Conservation (phyloP, 1,139 yeast species). For the Blastobotrys indianensis region DNA sequence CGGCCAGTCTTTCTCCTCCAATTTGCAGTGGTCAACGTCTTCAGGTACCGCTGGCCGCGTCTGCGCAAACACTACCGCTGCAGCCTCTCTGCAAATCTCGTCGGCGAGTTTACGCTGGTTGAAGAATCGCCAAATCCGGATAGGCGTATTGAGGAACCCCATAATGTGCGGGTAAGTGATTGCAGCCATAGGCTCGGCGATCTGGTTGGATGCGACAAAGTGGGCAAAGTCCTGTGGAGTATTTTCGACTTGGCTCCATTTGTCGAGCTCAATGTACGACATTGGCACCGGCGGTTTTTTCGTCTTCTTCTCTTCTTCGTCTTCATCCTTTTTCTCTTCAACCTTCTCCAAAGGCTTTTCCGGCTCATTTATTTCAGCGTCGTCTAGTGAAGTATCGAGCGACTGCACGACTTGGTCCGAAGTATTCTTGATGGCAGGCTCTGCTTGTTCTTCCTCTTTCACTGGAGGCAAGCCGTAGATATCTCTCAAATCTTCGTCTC, state of each 20-base stretch:
- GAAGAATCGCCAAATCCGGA: slow-evolving; percentile 72
- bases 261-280: slow-evolving; percentile 56
- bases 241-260: slow-evolving; percentile 44
- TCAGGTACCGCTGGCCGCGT: slow-evolving; percentile 51
- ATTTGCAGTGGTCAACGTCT: slow-evolving; percentile 50
- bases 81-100: slow-evolving; percentile 50
- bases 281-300: slow-evolving; percentile 47
- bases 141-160: slow-evolving; percentile 75
- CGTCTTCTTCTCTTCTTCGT: slow-evolving; percentile 34
- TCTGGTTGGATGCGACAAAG: slow-evolving; percentile 14
- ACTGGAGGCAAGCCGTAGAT: slow-evolving; percentile 16
- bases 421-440: slow-evolving; percentile 12
- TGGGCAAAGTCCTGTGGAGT: slow-evolving; percentile 58
- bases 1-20: slow-evolving; percentile 92
- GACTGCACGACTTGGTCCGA: slow-evolving; percentile 4
- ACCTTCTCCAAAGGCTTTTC: slow-evolving; percentile 11
- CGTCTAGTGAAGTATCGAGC: slow-evolving; percentile 7
- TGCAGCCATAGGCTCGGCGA: slow-evolving; percentile 58
- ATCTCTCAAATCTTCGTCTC: slow-evolving; percentile 21
- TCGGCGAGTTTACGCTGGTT: slow-evolving; percentile 67
- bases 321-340: slow-evolving; percentile 30
- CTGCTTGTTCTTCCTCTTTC: slow-evolving; percentile 12
- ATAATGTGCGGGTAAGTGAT: slow-evolving; percentile 67
- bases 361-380: slow-evolving; percentile 9
- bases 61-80: slow-evolving; percentile 52